phyloP scores from a whole-genome alignment of 2,329 filamentous ascomycete genomes.

The Byssothecium circinans region DNA sequence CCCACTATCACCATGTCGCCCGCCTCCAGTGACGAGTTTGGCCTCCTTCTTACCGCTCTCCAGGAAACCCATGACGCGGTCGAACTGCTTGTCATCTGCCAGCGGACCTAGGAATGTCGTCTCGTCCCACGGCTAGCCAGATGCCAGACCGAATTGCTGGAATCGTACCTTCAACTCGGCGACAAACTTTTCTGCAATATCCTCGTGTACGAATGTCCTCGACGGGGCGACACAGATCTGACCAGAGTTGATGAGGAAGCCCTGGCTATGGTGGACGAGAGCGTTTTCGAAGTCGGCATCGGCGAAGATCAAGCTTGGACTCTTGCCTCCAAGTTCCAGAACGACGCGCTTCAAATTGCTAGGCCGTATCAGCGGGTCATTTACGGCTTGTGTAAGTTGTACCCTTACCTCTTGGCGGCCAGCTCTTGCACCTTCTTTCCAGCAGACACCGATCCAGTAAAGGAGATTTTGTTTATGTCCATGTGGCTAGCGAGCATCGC shows the following conservation, averaged over 20 bases:
- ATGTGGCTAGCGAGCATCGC: constrained; percentile 43
- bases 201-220: constrained; percentile 46
- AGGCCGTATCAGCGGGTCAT: constrained; percentile 22
- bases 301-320: constrained; percentile 49
- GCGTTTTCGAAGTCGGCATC: constrained; percentile 54
- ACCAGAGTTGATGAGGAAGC: constrained; percentile 55
- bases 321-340: constrained; percentile 52
- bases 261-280: constrained; percentile 21
- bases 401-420: constrained; percentile 35
- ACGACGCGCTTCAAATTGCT: constrained; percentile 51
- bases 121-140: constrained; percentile 19
- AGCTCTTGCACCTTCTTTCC: constrained; percentile 45
- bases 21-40: constrained; percentile 30
- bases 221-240: constrained; percentile 62
- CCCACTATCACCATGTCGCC: constrained; percentile 26
- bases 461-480: constrained; percentile 47
- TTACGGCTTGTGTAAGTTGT: background rate
- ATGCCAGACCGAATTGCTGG: constrained; percentile 19
- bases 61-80: constrained; percentile 25
- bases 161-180: constrained; percentile 29
- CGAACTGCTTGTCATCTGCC: constrained; percentile 31
- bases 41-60: constrained; percentile 31
- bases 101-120: constrained; percentile 30
- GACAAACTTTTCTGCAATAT: constrained; percentile 33
- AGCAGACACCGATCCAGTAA: constrained; percentile 43